phyloP scores from a whole-genome alignment of 345 rosid genomes.

The Pugionium cornutum region DNA sequence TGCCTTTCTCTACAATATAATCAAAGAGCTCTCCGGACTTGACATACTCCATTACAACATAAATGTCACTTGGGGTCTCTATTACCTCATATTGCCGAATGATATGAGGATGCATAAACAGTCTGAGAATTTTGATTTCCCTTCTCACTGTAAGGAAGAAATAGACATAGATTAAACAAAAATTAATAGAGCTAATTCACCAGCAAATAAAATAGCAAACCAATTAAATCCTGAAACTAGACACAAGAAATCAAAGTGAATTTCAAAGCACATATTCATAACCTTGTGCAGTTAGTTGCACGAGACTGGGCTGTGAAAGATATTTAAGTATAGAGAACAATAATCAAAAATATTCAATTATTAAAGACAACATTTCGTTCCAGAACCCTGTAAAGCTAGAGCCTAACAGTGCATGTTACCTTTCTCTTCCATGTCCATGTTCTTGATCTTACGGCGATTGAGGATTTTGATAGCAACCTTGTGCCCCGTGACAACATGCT shows the following conservation, averaged over 20 bases:
- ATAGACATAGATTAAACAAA: not conserved
- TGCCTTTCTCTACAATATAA: slow-evolving; percentile 87
- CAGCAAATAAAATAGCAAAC: not conserved
- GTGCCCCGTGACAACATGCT: slow-evolving; percentile 77
- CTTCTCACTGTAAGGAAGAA: slow-evolving; percentile 64
- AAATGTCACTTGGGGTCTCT: slow-evolving; percentile 78
- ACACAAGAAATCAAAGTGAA: not conserved
- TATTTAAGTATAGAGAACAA: not conserved
- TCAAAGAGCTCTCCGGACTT: slow-evolving; percentile 96
- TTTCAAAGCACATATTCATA: not conserved
- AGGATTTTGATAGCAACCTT: slow-evolving; percentile 97
- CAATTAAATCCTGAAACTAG: not conserved
- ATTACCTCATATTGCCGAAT: slow-evolving; percentile 89
- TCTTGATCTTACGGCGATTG: slow-evolving; percentile 76
- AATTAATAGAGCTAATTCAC: not conserved
- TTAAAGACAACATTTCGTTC: not conserved
- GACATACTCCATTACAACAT: slow-evolving; percentile 89
- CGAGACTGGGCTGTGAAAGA: not conserved
- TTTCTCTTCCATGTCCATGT: slow-evolving; percentile 91
- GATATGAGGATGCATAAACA: slow-evolving; percentile 96
- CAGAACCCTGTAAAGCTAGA: no score
- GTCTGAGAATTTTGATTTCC: slow-evolving; percentile 78
- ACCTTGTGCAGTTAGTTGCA: not conserved
- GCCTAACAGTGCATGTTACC: slow-evolving; percentile 43
- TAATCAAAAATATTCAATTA: not conserved